Base-by-base conservation (phyloP, 2,329 filamentous ascomycete genomes). In the Cordyceps fumosorosea region DNA sequence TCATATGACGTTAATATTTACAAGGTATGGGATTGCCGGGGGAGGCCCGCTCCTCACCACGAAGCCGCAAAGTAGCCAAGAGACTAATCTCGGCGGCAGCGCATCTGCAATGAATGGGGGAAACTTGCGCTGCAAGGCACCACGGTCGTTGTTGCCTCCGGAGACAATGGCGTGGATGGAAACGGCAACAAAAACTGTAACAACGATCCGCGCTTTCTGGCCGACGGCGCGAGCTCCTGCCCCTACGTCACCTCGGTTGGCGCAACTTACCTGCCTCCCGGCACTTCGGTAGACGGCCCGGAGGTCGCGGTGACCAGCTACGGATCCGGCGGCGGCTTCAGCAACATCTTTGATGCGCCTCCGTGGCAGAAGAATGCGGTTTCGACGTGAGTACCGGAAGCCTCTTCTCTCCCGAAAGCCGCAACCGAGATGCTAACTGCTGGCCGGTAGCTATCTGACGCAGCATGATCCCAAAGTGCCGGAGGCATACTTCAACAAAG, bases 231-330 rank as follows among this genome's bases (percentile, higher is more conserved):
- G 24, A 74, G 77, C 3, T 63, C 8, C 78, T 81, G 67, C 77
- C 64, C 80, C 77, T 6, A 77, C 66, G 70, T 83, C 26, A 81
- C 78, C 0, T 73, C 77, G 4, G 80, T 83, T 3, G 81, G 81
- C 37, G 80, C 79, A 12, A 83, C 81, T 0, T 73, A 78, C 67
- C 72, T 82, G 34, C 69, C 71, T 34, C 72, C 72, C 52, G 74
- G 73, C 14, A 74, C 73, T 5, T 73, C 74, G 1, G 70, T 77
- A 72, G 62, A 78, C 78, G 26, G 79, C 76, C 65, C 73, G 78
- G 67, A 82, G 69, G 68, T 76, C 71, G 7, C 78, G 77, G 69
- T 75, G 73, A 65, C 76, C 71, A n/a, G 77, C 74, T 81, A 81
- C 69, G 40, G 42, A 7, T 52, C 45, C 10, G 60, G 60, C 16